phyloP scores from a whole-genome alignment of 345 rosid species.

The Conringia planisiliqua region DNA sequence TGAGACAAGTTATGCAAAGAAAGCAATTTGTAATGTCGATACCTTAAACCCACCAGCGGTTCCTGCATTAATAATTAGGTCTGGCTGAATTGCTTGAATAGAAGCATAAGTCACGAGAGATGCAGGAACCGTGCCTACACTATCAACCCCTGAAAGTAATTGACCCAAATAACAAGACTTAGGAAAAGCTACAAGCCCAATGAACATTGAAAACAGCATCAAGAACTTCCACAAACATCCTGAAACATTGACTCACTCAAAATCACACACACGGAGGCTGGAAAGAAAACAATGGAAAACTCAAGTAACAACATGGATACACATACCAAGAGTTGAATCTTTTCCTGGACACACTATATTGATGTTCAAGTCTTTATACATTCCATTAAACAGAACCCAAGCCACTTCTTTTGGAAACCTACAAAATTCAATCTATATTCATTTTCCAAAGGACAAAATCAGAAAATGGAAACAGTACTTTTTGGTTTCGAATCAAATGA shows the following conservation, averaged over 20 bases:
- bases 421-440: conserved; percentile 7
- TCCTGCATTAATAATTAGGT: conserved; percentile 81
- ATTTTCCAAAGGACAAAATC: not conserved
- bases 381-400: conserved; percentile 76
- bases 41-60: conserved; percentile 97
- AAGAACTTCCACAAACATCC: not conserved
- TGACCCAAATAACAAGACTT: not conserved
- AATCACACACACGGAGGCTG: too few relatives aligned
- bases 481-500: not conserved
- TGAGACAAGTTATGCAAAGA: not conserved
- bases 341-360: conserved; percentile 82
- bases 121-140: conserved; percentile 76
- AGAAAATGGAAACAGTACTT: not conserved
- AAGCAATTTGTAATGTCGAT: not conserved
- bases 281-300: too few relatives aligned
- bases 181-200: not conserved
- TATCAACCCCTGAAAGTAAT: conserved; percentile 72
- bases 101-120: conserved; percentile 85
- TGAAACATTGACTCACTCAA: not conserved
- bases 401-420: conserved; percentile 87
- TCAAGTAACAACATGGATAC: not conserved
- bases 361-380: conserved; percentile 56
- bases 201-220: not conserved
- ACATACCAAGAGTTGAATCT: conserved; percentile 59
- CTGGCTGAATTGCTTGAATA: conserved; percentile 68